Base-by-base conservation (phyloP, 306 rosid species). In the Hippophae tibetana region DNA sequence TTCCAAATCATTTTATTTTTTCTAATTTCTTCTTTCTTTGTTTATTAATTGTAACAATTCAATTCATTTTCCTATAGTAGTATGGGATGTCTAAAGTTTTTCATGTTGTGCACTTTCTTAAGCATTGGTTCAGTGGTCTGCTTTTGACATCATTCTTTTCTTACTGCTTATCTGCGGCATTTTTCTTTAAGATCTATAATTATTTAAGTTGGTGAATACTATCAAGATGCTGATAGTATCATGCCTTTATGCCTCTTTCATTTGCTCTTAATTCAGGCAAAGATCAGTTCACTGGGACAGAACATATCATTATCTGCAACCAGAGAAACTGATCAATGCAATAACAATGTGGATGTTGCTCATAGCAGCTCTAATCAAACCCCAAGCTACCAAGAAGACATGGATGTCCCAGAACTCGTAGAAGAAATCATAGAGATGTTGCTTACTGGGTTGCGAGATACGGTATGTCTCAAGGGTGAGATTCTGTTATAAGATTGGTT, bases 371-470 rank as follows among this genome's bases (percentile, higher is more conserved):
- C 78, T 13, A 67, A 66, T 10, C 62, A 63, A 72, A 67, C 56
- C 57, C 58, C 65, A 52, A 84, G 74, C 51, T 74, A 46, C 68
- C 56, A 57, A 73, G 84, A 88, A 72, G 95, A 83, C 62, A 83
- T 88, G 86, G 99, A 85, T 61, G 85, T 92, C 71, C 95, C 96
- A 56, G 99, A 85, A 73, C 66, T 83, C 55, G 76, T 92, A 57
- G 98, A 92, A 79, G 98, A 92, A 86, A 92, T 92, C 65, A 85
- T 92, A 76, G 98, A 92, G 84, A 81, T 79, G 86, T 63, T 87
- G 73, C 82, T 92, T 44, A 78, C 83, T 61, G 98, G 98, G 63
- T 74, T 92, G 83, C 81, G 79, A 84, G 96, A 92, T 69, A 85
- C 87, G 89, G 98, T 92, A 83, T 74, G 89, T 78, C 62, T 47